Percentiles rank a stretch among this genome's conserved stretches.
Conservation (phyloP, 1,139 yeast species). For the Magnusiomyces clavatus region DNA sequence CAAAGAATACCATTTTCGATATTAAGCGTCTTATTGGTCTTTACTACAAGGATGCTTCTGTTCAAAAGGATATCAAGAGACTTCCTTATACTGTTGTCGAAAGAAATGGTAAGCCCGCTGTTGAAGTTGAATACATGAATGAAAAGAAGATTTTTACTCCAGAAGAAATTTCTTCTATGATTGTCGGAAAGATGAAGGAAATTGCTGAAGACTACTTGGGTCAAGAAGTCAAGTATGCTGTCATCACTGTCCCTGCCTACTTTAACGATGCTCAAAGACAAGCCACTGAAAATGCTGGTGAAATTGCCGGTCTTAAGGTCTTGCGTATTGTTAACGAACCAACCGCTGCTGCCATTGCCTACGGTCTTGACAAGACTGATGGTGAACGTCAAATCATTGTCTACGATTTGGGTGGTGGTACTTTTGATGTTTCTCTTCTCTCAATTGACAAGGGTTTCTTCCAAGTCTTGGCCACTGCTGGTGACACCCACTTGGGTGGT, state of each 20-base stretch:
- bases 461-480: slow-evolving; percentile 91
- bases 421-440: slow-evolving; percentile 84
- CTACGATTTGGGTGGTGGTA: slow-evolving; percentile 96
- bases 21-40: slow-evolving; percentile 83
- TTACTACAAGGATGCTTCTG: slow-evolving; percentile 63
- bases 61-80: slow-evolving; percentile 76
- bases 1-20: slow-evolving; percentile 72
- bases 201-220: slow-evolving; percentile 92
- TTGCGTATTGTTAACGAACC: slow-evolving; percentile 96
- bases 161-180: slow-evolving; percentile 90
- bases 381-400: slow-evolving; percentile 86
- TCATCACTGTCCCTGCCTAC: slow-evolving; percentile 95
- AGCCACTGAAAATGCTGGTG: slow-evolving; percentile 97
- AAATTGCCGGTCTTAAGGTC: slow-evolving; percentile 91
- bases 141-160: slow-evolving; percentile 72
- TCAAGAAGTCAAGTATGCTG: slow-evolving; percentile 84
- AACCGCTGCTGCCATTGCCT: slow-evolving; percentile 97
- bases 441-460: slow-evolving; percentile 90
- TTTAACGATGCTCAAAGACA: slow-evolving; percentile 98
- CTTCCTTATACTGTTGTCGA: slow-evolving; percentile 66
- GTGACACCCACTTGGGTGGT: slow-evolving; percentile 98
- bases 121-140: slow-evolving; percentile 59
- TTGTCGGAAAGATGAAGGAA: slow-evolving; percentile 83
- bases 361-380: slow-evolving; percentile 86
- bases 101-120: slow-evolving; percentile 73